Evolutionary conservation across 2,329 filamentous ascomycete species (phyloP), one percentile per base, ranked within the genome.

Genomic region (Chaetomiaceae sp.): DNA sequence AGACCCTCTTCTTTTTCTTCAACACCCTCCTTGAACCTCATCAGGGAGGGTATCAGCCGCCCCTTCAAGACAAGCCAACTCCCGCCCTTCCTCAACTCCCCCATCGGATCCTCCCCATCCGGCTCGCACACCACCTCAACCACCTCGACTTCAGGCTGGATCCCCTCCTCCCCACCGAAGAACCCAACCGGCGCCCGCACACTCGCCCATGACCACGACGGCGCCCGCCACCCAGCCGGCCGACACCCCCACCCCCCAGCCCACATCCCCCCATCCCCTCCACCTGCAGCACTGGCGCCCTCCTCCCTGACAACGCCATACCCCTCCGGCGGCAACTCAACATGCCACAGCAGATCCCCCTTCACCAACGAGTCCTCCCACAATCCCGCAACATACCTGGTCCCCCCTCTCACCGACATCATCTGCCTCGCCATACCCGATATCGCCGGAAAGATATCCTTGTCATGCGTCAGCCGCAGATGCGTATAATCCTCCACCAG

Each of bases 201-300:
- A 2, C 38, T 31, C 1, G 51, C 56, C 56, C 56, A 60, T 7
- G 54, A 57, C 59, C 59, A 61, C 36, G 56, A 57, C 38, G 59
- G 59, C 7, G 59, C 59, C 8, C 59, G 50, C 59, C 59, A 61
- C n/a, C 19, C 4, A 11, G 1, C 6, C 23, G 59, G 33, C 15
- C 59, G 38, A 22, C 15, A 33, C 9, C n/a, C 2, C 25, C 23
- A 25, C 14, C 6, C 17, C 8, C 17, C 15, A 2, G 9, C 46
- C 53, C 9, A 46, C 15, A 6, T 12, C 29, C 7, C 17, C 12
- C 11, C 6, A n/a, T 12, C 22, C 14, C 17, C 20, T 11, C 27
- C 25, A n/a, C 19, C 27, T 15, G 1, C 4, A 29, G 12, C 5
- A 33, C 34, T 20, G 27, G 4, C 22, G 19, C n/a, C 39, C 4